Evolutionary conservation across 306 rosid genomes (phyloP), one percentile per base, ranked within the genome.

Genomic region (Oxytropis ochrocephala): DNA sequence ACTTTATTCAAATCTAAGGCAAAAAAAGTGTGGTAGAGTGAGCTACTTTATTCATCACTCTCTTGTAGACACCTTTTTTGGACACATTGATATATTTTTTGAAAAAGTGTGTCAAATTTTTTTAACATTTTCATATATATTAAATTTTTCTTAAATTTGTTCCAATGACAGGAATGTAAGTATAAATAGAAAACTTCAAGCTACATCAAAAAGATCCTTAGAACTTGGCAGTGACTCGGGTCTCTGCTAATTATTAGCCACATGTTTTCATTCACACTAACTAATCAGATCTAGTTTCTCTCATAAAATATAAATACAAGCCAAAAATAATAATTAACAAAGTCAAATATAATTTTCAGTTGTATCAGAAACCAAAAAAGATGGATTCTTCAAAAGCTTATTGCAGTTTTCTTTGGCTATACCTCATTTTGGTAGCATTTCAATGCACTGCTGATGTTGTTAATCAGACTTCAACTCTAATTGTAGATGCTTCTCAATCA

Each of bases 401-500:
- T 70, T 51, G 43, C 70, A 38, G 52, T 80, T 73, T 83, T 75
- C 58, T 51, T 43, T 8, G 44, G 60, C 64, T 69, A 67, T 83
- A 48, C 79, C 83, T 38, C 70, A 18, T 82, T 6, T 39, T 74
- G 59, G 79, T 80, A 58, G 55, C 67, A 6, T 50, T 54, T 65
- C 90, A 70, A 44, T 71, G 81, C 66, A 58, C 9, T 76, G 84
- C 83, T 67, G 84, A 52, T 17, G 30, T 75, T 10, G 30, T 75
- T 10, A 42, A 69, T 60, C 79, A 62, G 39, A 81, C 85, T 11
- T 77, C 91, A 29, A 5, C 19, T 54, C 80, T 91, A 30, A 30
- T 47, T 57, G 81, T 91, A 30, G 67, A 91, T 82, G 95, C 87
- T 78, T 89, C 96, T 65, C 64, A 57, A 43, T 59, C 76, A 72